Base-by-base conservation (phyloP, 2,329 filamentous ascomycete species). In the Nectriaceae sp. region DNA sequence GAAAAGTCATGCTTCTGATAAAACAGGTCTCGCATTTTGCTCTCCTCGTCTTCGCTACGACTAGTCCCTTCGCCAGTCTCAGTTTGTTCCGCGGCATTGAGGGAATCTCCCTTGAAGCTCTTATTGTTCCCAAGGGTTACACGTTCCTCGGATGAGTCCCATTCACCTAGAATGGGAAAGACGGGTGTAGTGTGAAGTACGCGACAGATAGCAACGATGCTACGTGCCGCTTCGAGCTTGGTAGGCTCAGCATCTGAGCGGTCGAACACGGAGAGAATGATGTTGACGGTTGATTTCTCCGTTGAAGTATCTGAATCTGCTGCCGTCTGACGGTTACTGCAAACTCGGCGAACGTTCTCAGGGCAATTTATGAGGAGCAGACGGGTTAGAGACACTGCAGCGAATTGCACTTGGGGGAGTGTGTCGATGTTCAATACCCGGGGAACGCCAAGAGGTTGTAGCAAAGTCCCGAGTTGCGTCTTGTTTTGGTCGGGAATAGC, bases 401-500 rank as follows among this genome's bases (percentile, higher is more conserved):
- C 75, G 56, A 84, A 84, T 54, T 85, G 83, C 3, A 84, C 75
- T 54, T 84, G 81, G 0, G 75, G 72, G 36, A 71, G 64, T 3
- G 74, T 70, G 47, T 82, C 78, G 21, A 80, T 65, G 10, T 68
- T 63, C 75, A 80, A 83, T 42, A 85, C 70, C 2, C 75, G 73
- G 0, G 83, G 80, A 2, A 85, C 70, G 24, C 75, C 66, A 3
- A 56, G 47, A 0, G 68, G 57, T 5, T 73, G 69, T 3, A 85
- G 68, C 2, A 85, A 66, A 4, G 66, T 65, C 15, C 77, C 77
- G 2, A 87, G 70, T 0, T 67, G 40, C 3, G 71, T 53, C 62
- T 84, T 85, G 66, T 86, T 86, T 21, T 65, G 61, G 0, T 66
- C 47, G 0, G 82, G 80, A 42, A 87, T 81, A 21, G 83, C 79